phyloP scores from a whole-genome alignment of 371 early-diverging fungal genomes.

The Capniomyces stellatus region DNA sequence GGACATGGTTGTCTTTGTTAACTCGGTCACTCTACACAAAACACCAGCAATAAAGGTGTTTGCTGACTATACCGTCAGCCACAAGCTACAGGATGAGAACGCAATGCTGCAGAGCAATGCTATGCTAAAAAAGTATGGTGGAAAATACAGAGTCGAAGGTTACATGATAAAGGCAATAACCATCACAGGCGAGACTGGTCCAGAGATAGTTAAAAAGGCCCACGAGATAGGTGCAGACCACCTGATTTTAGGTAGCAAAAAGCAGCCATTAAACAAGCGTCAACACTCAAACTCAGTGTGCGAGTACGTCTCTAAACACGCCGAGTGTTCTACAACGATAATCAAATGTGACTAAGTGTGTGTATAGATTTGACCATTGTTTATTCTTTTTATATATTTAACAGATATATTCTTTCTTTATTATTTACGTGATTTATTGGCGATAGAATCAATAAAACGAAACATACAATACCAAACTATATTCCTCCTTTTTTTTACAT shows the following conservation, averaged over 20 bases:
- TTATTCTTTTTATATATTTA: no score
- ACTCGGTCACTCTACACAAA: not conserved
- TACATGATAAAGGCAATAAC: not conserved
- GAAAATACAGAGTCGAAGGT: not conserved
- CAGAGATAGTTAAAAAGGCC: not conserved
- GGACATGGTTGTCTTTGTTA: not conserved
- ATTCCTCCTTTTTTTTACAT: no score
- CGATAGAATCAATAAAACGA: no score
- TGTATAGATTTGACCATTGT: not conserved
- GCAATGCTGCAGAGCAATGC: not conserved
- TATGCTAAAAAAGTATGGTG: not conserved
- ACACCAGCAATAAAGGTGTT: not conserved
- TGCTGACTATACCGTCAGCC: not conserved
- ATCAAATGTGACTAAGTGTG: not conserved
- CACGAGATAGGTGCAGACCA: not conserved
- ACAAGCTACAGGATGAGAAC: not conserved
- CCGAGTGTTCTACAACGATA: not conserved
- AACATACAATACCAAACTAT: no score
- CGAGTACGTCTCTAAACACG: not conserved
- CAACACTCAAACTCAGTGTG: not conserved
- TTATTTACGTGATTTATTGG: no score
- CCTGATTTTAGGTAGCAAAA: not conserved
- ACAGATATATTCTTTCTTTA: no score
- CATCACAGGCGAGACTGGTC: not conserved
- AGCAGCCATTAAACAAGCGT: not conserved